Percentiles rank a stretch among this genome's conserved stretches.
Conservation (phyloP, 1,139 yeast genomes). For the Hansenula sp. region DNA sequence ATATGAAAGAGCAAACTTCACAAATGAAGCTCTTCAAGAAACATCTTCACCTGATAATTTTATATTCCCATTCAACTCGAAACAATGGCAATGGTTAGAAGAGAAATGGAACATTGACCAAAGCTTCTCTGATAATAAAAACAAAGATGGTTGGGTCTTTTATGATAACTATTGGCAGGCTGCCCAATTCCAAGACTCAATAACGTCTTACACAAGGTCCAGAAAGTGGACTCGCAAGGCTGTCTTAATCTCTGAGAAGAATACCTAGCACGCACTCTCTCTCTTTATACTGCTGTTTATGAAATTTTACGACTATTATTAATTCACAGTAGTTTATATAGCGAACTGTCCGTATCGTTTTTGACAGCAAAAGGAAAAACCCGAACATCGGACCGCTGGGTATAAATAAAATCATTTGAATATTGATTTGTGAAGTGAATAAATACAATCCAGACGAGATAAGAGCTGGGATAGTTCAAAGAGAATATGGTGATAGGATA, state of each 20-base stretch:
- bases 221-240: constrained; percentile 47
- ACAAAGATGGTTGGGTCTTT: constrained; percentile 48
- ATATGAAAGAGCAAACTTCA: constrained; percentile 44
- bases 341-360: neutral
- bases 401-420: no score
- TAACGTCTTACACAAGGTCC: constrained; percentile 44
- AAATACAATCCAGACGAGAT: no score
- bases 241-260: constrained; percentile 32
- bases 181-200: constrained; percentile 37
- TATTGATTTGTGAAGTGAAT: no score
- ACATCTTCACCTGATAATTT: constrained; percentile 35
- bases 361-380: no score
- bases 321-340: no score
- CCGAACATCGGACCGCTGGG: neutral
- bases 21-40: constrained; percentile 38
- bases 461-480: no score
- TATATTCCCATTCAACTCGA: constrained; percentile 44
- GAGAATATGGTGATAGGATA: no score
- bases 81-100: constrained; percentile 56
- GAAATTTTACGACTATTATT: no score
- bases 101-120: constrained; percentile 43
- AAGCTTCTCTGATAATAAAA: constrained; percentile 31
- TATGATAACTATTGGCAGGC: constrained; percentile 49
- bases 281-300: no score
- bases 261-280: no score